Evolutionary conservation across 768 basidiomycete species (phyloP).

Genomic region (Botryobasidium botryosum): DNA sequence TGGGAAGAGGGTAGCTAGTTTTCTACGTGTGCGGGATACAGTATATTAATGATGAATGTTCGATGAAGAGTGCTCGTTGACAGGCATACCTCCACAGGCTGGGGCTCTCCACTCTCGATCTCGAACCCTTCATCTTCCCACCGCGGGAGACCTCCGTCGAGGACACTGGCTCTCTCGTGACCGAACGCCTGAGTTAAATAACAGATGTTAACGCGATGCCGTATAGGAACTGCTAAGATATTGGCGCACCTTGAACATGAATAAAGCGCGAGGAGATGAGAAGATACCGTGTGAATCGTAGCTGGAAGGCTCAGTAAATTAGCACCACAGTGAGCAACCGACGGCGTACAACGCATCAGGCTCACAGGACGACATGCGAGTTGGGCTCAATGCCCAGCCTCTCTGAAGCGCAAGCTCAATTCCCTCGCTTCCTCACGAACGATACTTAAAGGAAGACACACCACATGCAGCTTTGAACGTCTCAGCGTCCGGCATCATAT

Average conservation of each 20-base stretch:
- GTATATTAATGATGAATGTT: background rate
- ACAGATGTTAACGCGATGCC: too few relatives aligned
- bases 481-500: constrained; percentile 75
- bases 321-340: background rate
- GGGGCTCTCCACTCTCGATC: constrained; percentile 25
- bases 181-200: constrained; percentile 48
- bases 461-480: constrained; percentile 68
- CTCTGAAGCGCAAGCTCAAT: constrained; percentile 25
- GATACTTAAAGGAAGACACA: constrained; percentile 25
- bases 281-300: constrained; percentile 89
- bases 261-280: constrained; percentile 80
- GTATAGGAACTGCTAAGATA: background rate
- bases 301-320: constrained; percentile 22
- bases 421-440: background rate
- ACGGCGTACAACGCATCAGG: too few relatives aligned
- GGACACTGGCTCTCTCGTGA: constrained; percentile 67
- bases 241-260: constrained; percentile 58
- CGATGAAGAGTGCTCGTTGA: background rate
- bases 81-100: too few relatives aligned
- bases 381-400: constrained; percentile 51
- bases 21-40: too few relatives aligned
- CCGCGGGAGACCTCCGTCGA: constrained; percentile 83
- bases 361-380: constrained; percentile 72
- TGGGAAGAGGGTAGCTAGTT: constrained; percentile 33
- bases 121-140: constrained; percentile 55